Evolutionary conservation across 441 rosid species (phyloP).

Genomic region (Gossypium gossypioides): DNA sequence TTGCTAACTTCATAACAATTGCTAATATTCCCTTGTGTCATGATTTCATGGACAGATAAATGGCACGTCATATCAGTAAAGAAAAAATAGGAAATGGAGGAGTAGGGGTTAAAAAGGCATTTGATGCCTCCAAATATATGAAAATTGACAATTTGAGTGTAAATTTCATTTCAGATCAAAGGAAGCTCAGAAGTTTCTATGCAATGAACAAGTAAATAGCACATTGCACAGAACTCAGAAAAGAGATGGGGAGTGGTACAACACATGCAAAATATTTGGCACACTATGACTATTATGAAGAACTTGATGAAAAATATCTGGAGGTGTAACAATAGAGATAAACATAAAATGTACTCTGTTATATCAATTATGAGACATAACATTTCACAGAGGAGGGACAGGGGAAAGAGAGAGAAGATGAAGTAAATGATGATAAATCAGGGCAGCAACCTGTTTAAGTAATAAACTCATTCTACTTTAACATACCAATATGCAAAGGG

Average conservation of each 20-base stretch:
- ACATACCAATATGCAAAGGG: not conserved
- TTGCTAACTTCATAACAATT: not conserved
- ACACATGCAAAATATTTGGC: not conserved
- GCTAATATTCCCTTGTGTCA: not conserved
- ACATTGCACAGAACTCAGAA: not conserved
- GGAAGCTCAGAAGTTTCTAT: not conserved
- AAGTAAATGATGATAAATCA: not conserved
- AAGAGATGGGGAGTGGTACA: not conserved
- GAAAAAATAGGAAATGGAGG: not conserved
- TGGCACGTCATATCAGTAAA: not conserved
- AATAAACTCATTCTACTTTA: not conserved
- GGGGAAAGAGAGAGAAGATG: slow-evolving; percentile 3
- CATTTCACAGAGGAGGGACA: not conserved
- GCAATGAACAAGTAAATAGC: not conserved
- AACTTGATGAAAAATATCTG: not conserved
- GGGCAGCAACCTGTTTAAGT: not conserved
- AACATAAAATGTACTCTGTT: not conserved
- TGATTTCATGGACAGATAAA: not conserved
- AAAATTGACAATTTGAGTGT: not conserved
- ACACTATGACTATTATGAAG: not conserved
- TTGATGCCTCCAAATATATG: not conserved
- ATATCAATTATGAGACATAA: not conserved
- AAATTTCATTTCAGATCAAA: not conserved
- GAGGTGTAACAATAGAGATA: not conserved
- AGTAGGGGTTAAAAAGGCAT: not conserved